Evolutionary conservation across 1,284 basidiomycete species (phyloP), one percentile per base, ranked within the genome.

Genomic region (Sporisorium graminicola): DNA sequence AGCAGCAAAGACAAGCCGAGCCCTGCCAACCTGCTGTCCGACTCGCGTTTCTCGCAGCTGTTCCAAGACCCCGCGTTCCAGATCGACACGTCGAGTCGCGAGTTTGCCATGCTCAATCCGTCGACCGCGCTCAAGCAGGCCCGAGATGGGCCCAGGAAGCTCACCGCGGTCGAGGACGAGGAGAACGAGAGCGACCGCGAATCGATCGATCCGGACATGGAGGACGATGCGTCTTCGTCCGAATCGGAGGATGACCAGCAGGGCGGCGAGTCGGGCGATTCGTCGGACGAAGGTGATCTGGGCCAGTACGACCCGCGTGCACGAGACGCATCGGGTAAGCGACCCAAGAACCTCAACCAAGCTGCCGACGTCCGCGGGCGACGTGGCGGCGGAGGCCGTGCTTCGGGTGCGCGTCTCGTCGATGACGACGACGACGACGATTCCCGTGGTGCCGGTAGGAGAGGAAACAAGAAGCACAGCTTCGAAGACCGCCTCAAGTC

Each of bases 61-160:
- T 99, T 97, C 87, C 91, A 93, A 86, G 92, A 98, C 83, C 92
- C 94, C n/a, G 93, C 93, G 67, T 99, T 94, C 86, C 90, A 93
- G 83, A 93, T 99, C 77, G 95, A 99, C 86, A 92, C 95, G 87
- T 89, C 87, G 46, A 93, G 89, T 74, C 89, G 93, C 83, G 97
- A 98, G 87, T 99, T 90, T 84, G 92, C 92, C 24, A 87, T 98
- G 78, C 90, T 98, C 85, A 96, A 99, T 85, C 96, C 97, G 5
- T 95, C 93, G 9, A 87, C 90, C 7, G 89, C 89, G 13, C 53
- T 70, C 57, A 62, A 67, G 42, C 55, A 65, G 58, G 56, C 43
- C 22, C 66, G 75, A 13, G 68, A 78, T 70, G 46, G 65, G 52
- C 58, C 86, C 86, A 80, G 87, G 78, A 50, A 86, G 82, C 86